Conservation (phyloP, 371 early-diverging fungal genomes). For the Fennellomyces sp. region DNA sequence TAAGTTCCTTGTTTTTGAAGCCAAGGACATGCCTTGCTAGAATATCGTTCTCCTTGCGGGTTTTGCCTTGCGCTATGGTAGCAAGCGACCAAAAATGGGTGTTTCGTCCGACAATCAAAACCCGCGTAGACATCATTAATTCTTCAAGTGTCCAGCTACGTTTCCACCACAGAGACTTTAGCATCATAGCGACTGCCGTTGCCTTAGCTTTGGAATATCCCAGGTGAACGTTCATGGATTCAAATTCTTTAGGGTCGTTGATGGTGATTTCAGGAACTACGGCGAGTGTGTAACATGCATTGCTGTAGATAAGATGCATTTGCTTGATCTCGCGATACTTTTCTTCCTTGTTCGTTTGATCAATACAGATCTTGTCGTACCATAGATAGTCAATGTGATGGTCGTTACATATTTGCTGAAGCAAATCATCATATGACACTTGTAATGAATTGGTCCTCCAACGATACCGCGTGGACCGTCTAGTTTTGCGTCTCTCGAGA, state of each 20-base stretch:
- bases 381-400: background rate
- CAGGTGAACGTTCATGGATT: no score
- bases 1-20: background rate
- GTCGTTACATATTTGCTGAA: background rate
- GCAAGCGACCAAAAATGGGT: background rate
- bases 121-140: background rate
- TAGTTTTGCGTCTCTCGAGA: background rate
- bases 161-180: background rate
- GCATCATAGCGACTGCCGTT: no score
- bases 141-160: slow-evolving; percentile 2
- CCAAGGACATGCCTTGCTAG: background rate
- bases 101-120: background rate
- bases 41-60: background rate
- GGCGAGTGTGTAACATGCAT: background rate
- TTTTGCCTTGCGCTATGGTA: background rate
- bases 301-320: background rate
- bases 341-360: background rate
- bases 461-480: no score
- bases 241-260: background rate
- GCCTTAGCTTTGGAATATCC: background rate
- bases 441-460: no score
- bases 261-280: background rate
- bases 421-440: background rate
- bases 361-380: background rate
- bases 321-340: background rate